These are phyloP conservation scores for Jatropha multifida DNA, from an alignment of 441 rosid species.

Conservation along the genomic window DNA sequence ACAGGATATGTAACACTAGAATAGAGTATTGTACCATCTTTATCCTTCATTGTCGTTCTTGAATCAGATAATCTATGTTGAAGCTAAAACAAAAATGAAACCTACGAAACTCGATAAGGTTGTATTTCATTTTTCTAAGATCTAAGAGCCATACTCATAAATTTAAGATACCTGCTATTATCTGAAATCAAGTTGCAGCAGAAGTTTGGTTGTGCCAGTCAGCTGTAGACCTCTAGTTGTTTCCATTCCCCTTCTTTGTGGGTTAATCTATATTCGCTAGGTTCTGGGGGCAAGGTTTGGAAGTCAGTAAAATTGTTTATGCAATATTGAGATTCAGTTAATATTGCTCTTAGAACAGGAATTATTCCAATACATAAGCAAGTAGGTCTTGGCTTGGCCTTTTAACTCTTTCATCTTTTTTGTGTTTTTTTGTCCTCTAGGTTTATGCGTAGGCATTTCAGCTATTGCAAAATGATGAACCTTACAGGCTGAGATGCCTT, in stretches of 20 bases:
- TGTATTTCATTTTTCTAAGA: background rate
- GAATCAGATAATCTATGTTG: background rate
- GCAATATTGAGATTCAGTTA: background rate
- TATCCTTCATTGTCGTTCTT: background rate
- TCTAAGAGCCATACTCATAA: background rate
- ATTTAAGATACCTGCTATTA: background rate
- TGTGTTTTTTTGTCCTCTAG: background rate
- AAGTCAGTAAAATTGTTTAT: background rate
- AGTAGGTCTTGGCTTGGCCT: background rate
- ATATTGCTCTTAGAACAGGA: background rate
- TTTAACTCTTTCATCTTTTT: background rate
- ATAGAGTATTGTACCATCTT: background rate
- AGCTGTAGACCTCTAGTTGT: background rate
- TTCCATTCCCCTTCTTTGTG: background rate
- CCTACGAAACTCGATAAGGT: background rate
- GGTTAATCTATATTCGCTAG: background rate
- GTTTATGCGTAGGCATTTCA: background rate
- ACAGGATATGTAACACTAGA: background rate
- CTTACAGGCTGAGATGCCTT: background rate
- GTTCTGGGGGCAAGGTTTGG: background rate
- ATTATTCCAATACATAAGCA: background rate
- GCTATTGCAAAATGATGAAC: background rate
- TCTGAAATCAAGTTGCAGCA: background rate
- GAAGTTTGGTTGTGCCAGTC: background rate
- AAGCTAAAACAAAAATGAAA: background rate